Conservation (phyloP, 768 basidiomycete genomes). For the Termitomyces sp. region DNA sequence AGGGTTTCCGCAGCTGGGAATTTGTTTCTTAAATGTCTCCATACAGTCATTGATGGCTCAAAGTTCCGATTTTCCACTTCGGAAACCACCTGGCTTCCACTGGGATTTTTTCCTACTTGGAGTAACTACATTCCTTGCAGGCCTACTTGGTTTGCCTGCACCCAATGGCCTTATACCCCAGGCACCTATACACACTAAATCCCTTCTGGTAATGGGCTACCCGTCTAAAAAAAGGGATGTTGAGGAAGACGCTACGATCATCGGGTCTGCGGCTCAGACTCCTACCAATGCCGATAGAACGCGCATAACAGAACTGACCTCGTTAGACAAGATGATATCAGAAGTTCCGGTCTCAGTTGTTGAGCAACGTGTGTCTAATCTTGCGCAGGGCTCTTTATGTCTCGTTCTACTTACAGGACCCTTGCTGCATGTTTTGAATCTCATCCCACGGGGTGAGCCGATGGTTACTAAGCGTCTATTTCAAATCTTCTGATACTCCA, state of each 20-base stretch:
- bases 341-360: conserved; percentile 73
- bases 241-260: conserved; percentile 22
- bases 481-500: background rate
- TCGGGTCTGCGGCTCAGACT: conserved; percentile 6
- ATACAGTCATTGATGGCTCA: conserved; percentile 86
- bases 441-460: conserved; percentile 64
- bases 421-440: conserved; percentile 70
- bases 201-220: conserved; percentile 65
- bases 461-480: conserved; percentile 4
- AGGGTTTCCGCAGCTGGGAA: background rate
- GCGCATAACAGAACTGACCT: conserved; percentile 5
- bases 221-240: conserved; percentile 31
- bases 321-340: conserved; percentile 1
- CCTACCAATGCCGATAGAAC: conserved; percentile 4
- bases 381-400: conserved; percentile 76
- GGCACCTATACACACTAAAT: conserved; percentile 89
- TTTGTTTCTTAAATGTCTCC: conserved; percentile 2
- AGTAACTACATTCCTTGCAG: conserved; percentile 83
- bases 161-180: conserved; percentile 84
- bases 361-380: conserved; percentile 90
- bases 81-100: conserved; percentile 87
- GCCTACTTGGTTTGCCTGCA: conserved; percentile 80
- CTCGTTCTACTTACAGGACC: conserved; percentile 79
- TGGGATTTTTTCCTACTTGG: conserved; percentile 91
- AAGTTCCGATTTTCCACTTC: conserved; percentile 80